phyloP scores from a whole-genome alignment of 192 early-diverging fungal genomes.

The Mortierella antarctica region DNA sequence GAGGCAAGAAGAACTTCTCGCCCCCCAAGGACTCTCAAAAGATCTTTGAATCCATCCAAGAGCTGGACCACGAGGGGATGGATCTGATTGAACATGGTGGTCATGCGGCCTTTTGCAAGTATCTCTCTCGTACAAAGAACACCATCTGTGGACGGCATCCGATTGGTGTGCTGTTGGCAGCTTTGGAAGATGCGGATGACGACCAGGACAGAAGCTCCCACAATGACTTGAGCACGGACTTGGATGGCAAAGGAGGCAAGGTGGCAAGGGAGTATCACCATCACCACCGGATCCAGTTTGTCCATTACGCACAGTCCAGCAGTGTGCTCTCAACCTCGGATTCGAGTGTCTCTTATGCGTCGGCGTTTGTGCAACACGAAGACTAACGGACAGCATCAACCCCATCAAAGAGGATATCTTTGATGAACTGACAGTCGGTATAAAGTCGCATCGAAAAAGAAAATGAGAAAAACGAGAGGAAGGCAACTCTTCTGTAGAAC shows the following conservation, averaged over 20 bases:
- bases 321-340: slow-evolving; percentile 30
- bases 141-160: slow-evolving; percentile 97
- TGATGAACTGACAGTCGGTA: background rate
- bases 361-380: slow-evolving; percentile 33
- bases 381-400: background rate
- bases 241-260: slow-evolving; percentile 5
- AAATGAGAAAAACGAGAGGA: background rate
- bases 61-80: slow-evolving; percentile 88
- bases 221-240: background rate
- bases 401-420: background rate
- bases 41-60: slow-evolving; percentile 84
- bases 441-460: background rate
- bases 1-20: background rate
- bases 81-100: slow-evolving; percentile 71
- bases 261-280: background rate
- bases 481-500: too few relatives aligned
- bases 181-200: slow-evolving; percentile 56
- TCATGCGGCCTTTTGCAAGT: slow-evolving; percentile 70
- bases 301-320: slow-evolving; percentile 89
- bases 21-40: slow-evolving; percentile 6
- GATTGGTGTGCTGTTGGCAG: slow-evolving; percentile 85
- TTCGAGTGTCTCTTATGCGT: slow-evolving; percentile 50
- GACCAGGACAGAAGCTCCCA: background rate
- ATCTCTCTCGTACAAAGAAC: slow-evolving; percentile 83
- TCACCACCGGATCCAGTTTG: slow-evolving; percentile 68